phyloP scores from a whole-genome alignment of 495 filamentous ascomycete genomes.

The Cercophora sp. region DNA sequence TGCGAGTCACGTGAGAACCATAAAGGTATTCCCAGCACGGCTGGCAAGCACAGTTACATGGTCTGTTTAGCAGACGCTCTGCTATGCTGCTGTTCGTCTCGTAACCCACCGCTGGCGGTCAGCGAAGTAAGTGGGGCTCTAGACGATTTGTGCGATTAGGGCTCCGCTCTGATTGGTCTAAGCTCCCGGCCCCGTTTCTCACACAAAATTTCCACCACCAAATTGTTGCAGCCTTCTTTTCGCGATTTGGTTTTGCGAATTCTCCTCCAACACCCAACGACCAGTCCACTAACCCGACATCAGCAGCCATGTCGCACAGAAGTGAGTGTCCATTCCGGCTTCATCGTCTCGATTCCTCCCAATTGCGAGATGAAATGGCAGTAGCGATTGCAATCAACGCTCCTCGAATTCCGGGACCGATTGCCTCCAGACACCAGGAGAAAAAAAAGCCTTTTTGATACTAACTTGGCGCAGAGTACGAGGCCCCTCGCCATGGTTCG shows the following conservation, averaged over 20 bases:
- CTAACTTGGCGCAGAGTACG: conserved; percentile 64
- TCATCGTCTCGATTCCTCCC: no score
- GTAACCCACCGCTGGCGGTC: no score
- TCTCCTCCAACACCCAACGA: conserved; percentile 27
- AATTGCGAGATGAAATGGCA: no score
- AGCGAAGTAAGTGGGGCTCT: conserved; percentile 1
- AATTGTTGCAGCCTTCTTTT: conserved; percentile 21
- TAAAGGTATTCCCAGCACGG: no score
- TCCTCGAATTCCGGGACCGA: neutral
- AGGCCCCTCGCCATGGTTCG: conserved; percentile 95
- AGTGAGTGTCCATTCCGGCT: conserved; percentile 25
- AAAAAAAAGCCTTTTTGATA: no score
- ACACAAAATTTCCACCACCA: conserved; percentile 28
- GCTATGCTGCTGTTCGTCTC: no score
- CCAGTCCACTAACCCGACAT: conserved; percentile 19
- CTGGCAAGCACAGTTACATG: no score
- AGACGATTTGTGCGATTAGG: conserved; percentile 20
- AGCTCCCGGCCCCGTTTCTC: conserved; percentile 21
- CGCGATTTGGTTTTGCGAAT: conserved; percentile 18
- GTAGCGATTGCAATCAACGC: no score
- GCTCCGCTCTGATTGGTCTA: conserved; percentile 29
- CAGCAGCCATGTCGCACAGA: conserved; percentile 36
- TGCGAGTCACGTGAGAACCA: no score
- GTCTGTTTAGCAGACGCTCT: no score
- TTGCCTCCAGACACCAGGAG: neutral